Base-by-base conservation (phyloP, 495 filamentous ascomycete species). In the Talaromyces thailandensis region DNA sequence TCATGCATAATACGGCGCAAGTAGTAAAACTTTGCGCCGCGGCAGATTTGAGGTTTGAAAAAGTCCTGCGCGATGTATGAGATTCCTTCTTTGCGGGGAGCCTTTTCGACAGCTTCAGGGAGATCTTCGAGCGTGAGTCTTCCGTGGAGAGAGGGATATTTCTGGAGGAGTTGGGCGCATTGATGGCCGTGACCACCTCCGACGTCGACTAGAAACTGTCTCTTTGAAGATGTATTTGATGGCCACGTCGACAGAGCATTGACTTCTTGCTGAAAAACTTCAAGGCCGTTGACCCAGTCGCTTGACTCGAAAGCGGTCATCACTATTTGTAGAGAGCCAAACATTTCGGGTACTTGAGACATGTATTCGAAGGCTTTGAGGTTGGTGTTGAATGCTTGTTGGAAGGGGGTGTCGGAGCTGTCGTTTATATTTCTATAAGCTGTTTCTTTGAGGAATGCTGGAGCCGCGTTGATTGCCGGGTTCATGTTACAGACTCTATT, bases 111-210 rank as follows among this genome's bases (percentile, higher is more conserved):
- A 1, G 73, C 74, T 29, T 72, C 65, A 4, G 77, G 69, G 0
- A 81, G 68, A 61, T 88, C 85, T 61, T 88, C 82, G 3, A 85
- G 63, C 6, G 87, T 65, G 23, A 88, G 69, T 16, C 69, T 69
- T 0, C 78, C 81, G 0, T 70, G 63, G 0, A 83, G 64, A 14
- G 72, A 48, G 0, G 78, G 79, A 28, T 72, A 77, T 55, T 69
- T 76, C 52, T 76, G 68, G 35, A 57, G 55, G 29, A 86, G 76
- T 8, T 68, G 69, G 29, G 71, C 68, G 51, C 74, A 74, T 52
- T 85, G 80, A 25, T 86, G 79, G n/a, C 83, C 83, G 29, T 77
- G 69, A 1, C 78, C 72, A 40, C 84, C 81, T 8, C 82, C 82
- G 0, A 86, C 69, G 60, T 86, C 79, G 14, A 86, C 80, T 31